These are phyloP conservation scores for Ajuga reptans DNA, from an alignment of 305 asterid genomes.

Conservation along the genomic window DNA sequence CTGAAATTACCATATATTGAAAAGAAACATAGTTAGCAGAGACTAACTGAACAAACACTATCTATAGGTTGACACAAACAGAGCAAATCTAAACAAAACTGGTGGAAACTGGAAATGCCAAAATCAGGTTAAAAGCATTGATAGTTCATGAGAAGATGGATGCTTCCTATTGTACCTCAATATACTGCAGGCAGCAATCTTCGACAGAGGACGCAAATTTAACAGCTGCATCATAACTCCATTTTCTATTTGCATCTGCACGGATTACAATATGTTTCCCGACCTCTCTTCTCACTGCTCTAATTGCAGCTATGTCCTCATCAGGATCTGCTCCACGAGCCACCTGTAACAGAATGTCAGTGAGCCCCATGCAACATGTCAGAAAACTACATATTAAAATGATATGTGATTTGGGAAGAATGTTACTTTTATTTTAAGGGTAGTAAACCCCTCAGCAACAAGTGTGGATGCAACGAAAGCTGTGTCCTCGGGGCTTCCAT, in stretches of 20 bases:
- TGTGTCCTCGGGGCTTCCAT: conserved; percentile 61
- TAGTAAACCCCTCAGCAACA: conserved; percentile 72
- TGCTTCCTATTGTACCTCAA: conserved; percentile 54
- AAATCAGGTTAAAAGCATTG: conserved; percentile 17
- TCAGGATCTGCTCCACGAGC: conserved; percentile 67
- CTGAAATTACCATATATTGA: conserved; percentile 33
- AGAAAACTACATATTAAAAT: background rate
- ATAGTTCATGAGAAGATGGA: background rate
- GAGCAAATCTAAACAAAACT: background rate
- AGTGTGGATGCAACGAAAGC: conserved; percentile 61
- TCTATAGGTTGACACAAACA: background rate
- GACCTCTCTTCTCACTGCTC: conserved; percentile 72
- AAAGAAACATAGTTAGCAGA: conserved; percentile 1
- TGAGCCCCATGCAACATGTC: background rate
- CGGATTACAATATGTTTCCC: conserved; percentile 64
- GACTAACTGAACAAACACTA: background rate
- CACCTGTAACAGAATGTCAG: conserved; percentile 40
- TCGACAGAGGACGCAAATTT: conserved; percentile 61
- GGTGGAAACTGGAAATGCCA: background rate
- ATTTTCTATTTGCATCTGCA: conserved; percentile 81
- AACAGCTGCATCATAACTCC: conserved; percentile 71
- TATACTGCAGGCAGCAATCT: conserved; percentile 68
- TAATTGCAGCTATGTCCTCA: conserved; percentile 70
- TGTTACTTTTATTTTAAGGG: conserved; percentile 74
- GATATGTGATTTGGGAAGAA: background rate